phyloP scores from a whole-genome alignment of 164 flowering plant genomes.

The Vitis rotundifolia region DNA sequence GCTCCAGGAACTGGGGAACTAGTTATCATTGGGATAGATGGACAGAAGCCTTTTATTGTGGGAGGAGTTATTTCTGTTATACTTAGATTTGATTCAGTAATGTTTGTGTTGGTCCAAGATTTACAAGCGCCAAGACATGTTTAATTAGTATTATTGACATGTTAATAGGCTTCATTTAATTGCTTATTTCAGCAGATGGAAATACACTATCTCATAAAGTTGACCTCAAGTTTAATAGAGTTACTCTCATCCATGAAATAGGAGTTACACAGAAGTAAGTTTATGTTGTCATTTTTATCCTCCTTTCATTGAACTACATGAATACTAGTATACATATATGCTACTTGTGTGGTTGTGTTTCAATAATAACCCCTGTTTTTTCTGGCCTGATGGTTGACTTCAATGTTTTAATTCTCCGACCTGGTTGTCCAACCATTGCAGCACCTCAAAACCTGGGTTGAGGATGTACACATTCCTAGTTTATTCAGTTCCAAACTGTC shows the following conservation, averaged over 20 bases:
- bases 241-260: slow-evolving; percentile 56
- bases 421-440: too few species aligned
- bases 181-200: slow-evolving; percentile 54
- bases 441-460: too few species aligned
- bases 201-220: slow-evolving; percentile 49
- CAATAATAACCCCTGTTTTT: neutral
- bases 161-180: neutral
- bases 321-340: neutral
- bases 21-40: slow-evolving; percentile 53
- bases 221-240: slow-evolving; percentile 49
- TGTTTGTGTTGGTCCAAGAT: neutral
- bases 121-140: neutral
- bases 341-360: neutral
- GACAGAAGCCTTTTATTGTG: slow-evolving; percentile 47
- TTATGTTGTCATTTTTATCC: neutral
- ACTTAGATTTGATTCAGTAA: neutral
- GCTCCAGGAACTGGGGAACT: slow-evolving; percentile 70
- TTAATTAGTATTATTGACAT: neutral
- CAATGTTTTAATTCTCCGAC: too few species aligned
- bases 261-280: slow-evolving; percentile 61
- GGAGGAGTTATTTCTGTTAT: slow-evolving; percentile 66
- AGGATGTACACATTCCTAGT: too few species aligned
- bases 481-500: too few species aligned
- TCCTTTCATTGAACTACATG: too few species aligned
- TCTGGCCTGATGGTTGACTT: too few species aligned